These are phyloP conservation scores for Serendipita sp. DNA, from an alignment of 768 basidiomycete species.

Conservation along the genomic window DNA sequence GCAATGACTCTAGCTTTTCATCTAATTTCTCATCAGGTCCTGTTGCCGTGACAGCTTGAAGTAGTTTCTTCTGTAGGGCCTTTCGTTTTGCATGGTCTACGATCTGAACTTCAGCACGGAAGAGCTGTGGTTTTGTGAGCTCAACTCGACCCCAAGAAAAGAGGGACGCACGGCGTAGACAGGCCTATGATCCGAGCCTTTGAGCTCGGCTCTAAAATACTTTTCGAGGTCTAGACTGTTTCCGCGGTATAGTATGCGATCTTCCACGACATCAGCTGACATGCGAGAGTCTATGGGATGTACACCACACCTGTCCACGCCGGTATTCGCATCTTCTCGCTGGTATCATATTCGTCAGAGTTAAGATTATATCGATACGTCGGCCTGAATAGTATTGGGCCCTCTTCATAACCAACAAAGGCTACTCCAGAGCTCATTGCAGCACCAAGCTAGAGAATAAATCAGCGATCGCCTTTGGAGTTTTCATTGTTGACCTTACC, in stretches of 20 bases:
- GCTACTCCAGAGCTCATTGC: constrained; percentile 57
- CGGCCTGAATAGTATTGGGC: constrained; percentile 77
- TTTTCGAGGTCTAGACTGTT: constrained; percentile 48
- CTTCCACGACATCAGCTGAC: constrained; percentile 26
- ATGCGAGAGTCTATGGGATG: background rate
- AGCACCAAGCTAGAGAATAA: constrained; percentile 39
- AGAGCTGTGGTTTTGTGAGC: constrained; percentile 23
- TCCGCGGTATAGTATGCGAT: constrained; percentile 84
- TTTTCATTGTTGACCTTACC: constrained; percentile 27
- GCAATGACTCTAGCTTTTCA: constrained; percentile 47
- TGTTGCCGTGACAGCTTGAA: constrained; percentile 46
- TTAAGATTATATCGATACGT: constrained; percentile 84
- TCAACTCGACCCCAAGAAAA: background rate
- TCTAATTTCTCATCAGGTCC: constrained; percentile 51
- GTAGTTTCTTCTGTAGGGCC: constrained; percentile 47
- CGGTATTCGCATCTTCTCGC: constrained; percentile 91
- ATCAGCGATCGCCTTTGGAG: background rate
- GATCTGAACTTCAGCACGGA: constrained; percentile 58
- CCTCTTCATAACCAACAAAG: constrained; percentile 77
- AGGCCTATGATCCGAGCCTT: constrained; percentile 91
- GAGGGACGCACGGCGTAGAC: constrained; percentile 27
- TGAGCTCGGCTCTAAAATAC: constrained; percentile 74
- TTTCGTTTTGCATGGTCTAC: constrained; percentile 65
- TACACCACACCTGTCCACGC: constrained; percentile 80
- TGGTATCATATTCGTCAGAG: constrained; percentile 80